Evolutionary conservation across 2,329 filamentous ascomycete genomes (phyloP).

Genomic region (Aulographum hederae): DNA sequence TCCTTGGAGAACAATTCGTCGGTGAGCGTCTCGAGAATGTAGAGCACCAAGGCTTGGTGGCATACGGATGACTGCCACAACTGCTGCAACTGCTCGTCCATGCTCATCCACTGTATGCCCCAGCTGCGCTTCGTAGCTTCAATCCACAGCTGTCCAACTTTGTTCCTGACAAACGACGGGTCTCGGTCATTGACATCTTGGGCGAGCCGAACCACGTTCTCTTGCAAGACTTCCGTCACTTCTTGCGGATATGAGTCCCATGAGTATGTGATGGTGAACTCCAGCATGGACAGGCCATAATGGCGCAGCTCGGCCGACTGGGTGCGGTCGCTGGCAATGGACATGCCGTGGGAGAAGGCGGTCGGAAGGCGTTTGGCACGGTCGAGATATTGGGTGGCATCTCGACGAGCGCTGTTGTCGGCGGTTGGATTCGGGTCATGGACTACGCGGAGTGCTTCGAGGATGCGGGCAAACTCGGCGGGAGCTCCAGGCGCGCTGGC

Average conservation of each 20-base stretch:
- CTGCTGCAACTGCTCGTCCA: constrained; percentile 68
- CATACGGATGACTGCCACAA: constrained; percentile 50
- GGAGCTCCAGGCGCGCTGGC: constrained; percentile 2
- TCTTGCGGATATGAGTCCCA: constrained; percentile 57
- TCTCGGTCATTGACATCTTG: constrained; percentile 53
- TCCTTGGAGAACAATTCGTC: constrained; percentile 90
- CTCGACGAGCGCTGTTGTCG: constrained; percentile 59
- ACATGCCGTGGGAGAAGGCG: constrained; percentile 71
- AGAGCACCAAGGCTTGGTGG: constrained; percentile 75
- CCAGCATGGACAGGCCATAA: constrained; percentile 81
- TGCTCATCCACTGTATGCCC: constrained; percentile 84
- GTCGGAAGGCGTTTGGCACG: constrained; percentile 60
- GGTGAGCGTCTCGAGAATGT: constrained; percentile 75
- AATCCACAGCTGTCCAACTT: constrained; percentile 85
- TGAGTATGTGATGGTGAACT: constrained; percentile 72
- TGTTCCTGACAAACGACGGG: constrained; percentile 73
- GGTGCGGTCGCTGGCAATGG: constrained; percentile 54
- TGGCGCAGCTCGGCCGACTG: constrained; percentile 75
- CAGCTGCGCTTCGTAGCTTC: constrained; percentile 87
- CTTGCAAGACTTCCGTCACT: constrained; percentile 50
- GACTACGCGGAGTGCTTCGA: constrained; percentile 71
- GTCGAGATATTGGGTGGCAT: constrained; percentile 77
- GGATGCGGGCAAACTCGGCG: constrained; percentile 44
- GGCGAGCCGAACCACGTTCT: constrained; percentile 65
- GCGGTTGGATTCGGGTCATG: constrained; percentile 57